Evolutionary conservation across 176 grass and related monocot species (phyloP), one percentile per base, ranked within the genome.

Genomic region (Paspalum vaginatum): DNA sequence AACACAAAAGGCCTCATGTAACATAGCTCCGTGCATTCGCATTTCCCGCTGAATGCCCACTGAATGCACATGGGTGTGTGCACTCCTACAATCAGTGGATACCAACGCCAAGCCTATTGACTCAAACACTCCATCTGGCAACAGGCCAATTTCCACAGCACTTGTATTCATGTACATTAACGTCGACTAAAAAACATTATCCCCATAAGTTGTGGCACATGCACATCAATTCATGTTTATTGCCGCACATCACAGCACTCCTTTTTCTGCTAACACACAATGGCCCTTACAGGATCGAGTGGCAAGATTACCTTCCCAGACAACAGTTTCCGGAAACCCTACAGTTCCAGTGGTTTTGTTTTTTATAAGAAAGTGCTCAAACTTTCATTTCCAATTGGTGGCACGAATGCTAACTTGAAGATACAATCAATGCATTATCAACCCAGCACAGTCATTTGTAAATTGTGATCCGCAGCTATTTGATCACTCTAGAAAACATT

Each of bases 401-500:
- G 20, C 9, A 59, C 21, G 51, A 15, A 73, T 43, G 18, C 17
- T 53, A 68, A 21, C 76, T 69, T 79, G 60, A 78, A 65, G 73
- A 74, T 21, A 65, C 37, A 42, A 22, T 65, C 79, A 59, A 66
- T 25, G 18, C 47, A 71, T 59, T 50, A 74, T 32, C 22, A 79
- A 16, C 22, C 17, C 57, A 58, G 74, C 39, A 58, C 21, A 8
- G 4, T 38, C 16, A 49, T 77, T 73, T 3, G 8, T 16, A 17
- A 68, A 39, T 84, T 47, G 14, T 52, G 5, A 27, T 45, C 58
- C n/a, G 17, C 32, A 59, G 21, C 75, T 69, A 41, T 15, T 69
- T 68, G 45, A 61, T 54, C 53, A 84, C 59, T 72, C 32, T 74
- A 74, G 6, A 64, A n/a, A n/a, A n/a, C n/a, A n/a, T n/a, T n/a